These are phyloP conservation scores for Fagus crenata DNA, from an alignment of 306 rosid genomes.

Conservation along the genomic window DNA sequence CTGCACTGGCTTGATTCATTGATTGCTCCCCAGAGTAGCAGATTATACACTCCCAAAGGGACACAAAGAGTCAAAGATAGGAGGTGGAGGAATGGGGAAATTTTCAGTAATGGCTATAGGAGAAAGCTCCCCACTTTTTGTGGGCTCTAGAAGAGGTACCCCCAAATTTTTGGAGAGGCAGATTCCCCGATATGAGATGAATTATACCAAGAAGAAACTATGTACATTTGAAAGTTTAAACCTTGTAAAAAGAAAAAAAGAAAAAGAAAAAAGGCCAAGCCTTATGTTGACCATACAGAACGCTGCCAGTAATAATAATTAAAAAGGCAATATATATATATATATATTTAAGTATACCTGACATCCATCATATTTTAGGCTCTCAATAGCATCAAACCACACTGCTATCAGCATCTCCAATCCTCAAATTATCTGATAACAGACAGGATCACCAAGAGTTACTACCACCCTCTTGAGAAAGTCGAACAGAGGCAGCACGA, in stretches of 20 bases:
- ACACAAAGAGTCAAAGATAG: neutral
- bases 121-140: no score
- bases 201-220: neutral
- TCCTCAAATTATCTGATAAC: neutral
- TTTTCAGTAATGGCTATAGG: neutral
- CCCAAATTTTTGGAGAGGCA: no score
- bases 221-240: neutral
- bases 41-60: neutral
- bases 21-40: neutral
- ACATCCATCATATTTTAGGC: neutral
- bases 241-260: neutral
- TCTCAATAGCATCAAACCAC: neutral
- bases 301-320: neutral
- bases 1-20: neutral
- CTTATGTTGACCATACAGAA: neutral
- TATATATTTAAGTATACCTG: neutral
- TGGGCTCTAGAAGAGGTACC: no score
- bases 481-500: slow-evolving; percentile 64
- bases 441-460: neutral
- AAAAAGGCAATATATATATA: neutral
- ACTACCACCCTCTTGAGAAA: slow-evolving; percentile 48
- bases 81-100: neutral
- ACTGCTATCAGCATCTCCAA: neutral
- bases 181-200: neutral
- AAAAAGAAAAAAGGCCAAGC: neutral